Percentiles rank a stretch among this genome's conserved stretches.
These are phyloP conservation scores for Scheffersomyces cryptocercus DNA, from an alignment of 1,139 yeast species.

Conservation along the genomic window DNA sequence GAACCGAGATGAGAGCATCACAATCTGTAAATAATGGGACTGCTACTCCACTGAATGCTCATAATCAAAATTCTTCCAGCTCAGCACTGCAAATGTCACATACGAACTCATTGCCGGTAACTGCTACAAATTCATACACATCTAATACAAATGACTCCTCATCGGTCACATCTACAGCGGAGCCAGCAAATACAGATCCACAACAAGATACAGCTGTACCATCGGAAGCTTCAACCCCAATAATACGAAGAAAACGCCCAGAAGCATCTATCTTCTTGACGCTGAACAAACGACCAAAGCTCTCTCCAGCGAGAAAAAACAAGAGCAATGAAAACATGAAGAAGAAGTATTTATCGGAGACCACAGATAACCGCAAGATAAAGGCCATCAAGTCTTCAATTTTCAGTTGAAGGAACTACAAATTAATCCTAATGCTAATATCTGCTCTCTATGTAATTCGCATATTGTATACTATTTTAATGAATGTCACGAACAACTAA, in stretches of 20 bases:
- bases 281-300: constrained; percentile 14
- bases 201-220: too few relatives aligned
- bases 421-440: too few relatives aligned
- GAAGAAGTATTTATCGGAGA: constrained; percentile 2
- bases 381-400: constrained; percentile 34
- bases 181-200: too few relatives aligned
- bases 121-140: too few relatives aligned
- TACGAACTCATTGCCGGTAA: too few relatives aligned
- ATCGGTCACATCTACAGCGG: constrained; percentile 3
- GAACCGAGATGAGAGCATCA: too few relatives aligned
- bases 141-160: not conserved
- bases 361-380: constrained; percentile 10
- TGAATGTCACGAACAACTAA: not conserved
- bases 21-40: too few relatives aligned
- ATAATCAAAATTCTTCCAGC: too few relatives aligned
- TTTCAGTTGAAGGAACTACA: constrained; percentile 19
- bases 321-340: constrained; percentile 7
- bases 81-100: too few relatives aligned
- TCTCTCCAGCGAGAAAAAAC: constrained; percentile 6
- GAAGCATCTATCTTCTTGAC: constrained; percentile 26
- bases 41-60: too few relatives aligned
- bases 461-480: not conserved
- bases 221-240: too few relatives aligned
- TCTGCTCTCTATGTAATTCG: not conserved
- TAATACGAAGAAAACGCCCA: constrained; percentile 15